A percentile compares a stretch with the other conserved stretches of the same genome.
Evolutionary conservation across 163 green algal species (phyloP).

Genomic region (Scenedesmus sp.): DNA sequence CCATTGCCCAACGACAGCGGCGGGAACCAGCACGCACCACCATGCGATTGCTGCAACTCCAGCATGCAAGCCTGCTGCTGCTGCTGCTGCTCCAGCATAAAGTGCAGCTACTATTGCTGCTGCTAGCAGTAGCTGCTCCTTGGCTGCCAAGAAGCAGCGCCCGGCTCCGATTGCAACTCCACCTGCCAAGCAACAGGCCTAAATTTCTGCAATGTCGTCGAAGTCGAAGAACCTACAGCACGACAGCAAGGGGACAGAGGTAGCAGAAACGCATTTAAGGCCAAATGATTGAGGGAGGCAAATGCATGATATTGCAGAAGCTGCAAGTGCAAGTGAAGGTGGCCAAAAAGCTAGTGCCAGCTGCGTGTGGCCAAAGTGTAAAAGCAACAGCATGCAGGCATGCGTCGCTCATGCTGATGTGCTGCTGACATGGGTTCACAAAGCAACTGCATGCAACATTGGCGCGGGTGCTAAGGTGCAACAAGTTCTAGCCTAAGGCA

Average conservation of each 20-base stretch:
- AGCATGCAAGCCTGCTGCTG: not conserved
- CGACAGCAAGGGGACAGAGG: not conserved
- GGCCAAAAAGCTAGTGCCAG: too few relatives aligned
- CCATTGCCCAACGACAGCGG: not conserved
- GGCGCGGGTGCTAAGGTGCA: not conserved
- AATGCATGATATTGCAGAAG: not conserved
- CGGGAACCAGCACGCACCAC: not conserved
- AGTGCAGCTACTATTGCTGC: not conserved
- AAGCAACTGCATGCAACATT: not conserved
- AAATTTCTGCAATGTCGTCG: constrained; percentile 77
- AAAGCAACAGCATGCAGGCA: not conserved
- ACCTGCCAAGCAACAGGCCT: not conserved
- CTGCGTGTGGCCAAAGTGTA: not conserved
- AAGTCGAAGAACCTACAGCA: constrained; percentile 90
- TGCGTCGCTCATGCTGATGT: not conserved
- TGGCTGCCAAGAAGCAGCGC: not conserved
- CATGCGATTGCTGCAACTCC: not conserved
- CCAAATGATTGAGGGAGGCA: not conserved
- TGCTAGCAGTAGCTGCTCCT: not conserved
- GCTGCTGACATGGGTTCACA: not conserved
- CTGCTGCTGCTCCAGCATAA: not conserved
- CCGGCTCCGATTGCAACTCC: not conserved
- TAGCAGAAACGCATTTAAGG: not conserved
- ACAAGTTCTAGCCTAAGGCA: not conserved
- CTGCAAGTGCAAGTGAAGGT: not conserved